Conservation (phyloP, 1,284 basidiomycete genomes). For the Puccinia polysora region DNA sequence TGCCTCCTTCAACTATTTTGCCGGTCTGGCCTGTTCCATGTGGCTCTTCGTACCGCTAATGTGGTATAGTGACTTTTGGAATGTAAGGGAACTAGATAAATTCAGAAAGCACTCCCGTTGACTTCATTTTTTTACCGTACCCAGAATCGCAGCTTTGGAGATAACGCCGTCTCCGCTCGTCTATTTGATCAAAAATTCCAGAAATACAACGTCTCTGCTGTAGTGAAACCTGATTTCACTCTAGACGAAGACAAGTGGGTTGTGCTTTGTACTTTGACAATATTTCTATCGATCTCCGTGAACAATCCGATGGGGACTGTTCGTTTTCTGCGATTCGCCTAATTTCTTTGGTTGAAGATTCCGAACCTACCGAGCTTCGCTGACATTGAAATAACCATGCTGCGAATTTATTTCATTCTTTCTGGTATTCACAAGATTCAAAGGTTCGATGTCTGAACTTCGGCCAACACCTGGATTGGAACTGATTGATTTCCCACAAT, state of each 20-base stretch:
- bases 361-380: too few relatives aligned
- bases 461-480: too few relatives aligned
- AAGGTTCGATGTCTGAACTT: too few relatives aligned
- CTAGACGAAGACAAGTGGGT: constrained; percentile 33
- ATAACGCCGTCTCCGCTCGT: constrained; percentile 37
- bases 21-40: constrained; percentile 27
- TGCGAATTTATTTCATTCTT: too few relatives aligned
- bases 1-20: constrained; percentile 35
- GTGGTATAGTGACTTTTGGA: constrained; percentile 41
- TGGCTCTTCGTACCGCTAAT: constrained; percentile 39
- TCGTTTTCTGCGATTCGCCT: too few relatives aligned
- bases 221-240: constrained; percentile 36
- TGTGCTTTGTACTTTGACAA: not conserved
- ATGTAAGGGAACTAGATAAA: constrained; percentile 4
- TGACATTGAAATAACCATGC: too few relatives aligned
- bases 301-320: too few relatives aligned
- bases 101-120: not conserved
- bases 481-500: too few relatives aligned
- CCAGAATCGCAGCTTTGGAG: constrained; percentile 40
- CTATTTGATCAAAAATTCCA: constrained; percentile 31
- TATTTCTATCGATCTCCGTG: too few relatives aligned
- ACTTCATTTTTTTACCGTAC: not conserved
- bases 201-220: constrained; percentile 41
- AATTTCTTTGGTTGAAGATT: too few relatives aligned
- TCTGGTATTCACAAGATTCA: too few relatives aligned